Percentiles rank a stretch among this genome's conserved stretches.
These are phyloP conservation scores for Raffaelea deltoideospora DNA, from an alignment of 2,329 filamentous ascomycete genomes.

Conservation along the genomic window DNA sequence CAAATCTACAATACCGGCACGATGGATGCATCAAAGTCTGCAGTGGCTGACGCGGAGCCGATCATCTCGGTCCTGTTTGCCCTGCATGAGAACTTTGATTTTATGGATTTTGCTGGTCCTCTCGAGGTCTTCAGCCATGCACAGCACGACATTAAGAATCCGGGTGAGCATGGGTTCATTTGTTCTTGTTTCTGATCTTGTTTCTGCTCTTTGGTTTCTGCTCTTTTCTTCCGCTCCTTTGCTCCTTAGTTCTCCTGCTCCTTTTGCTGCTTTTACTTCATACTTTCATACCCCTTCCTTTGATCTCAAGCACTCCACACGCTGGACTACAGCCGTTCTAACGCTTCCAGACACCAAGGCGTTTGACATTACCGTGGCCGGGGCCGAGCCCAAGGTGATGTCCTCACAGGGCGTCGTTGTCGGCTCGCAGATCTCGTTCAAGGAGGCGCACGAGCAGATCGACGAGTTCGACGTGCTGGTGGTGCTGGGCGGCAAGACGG, in stretches of 20 bases:
- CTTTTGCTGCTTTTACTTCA: too few relatives aligned
- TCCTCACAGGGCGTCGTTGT: conserved; percentile 52
- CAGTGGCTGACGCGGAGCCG: conserved; percentile 39
- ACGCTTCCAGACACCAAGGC: conserved; percentile 31
- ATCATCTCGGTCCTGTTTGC: conserved; percentile 46
- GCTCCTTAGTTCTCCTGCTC: too few relatives aligned
- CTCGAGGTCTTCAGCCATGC: conserved; percentile 35
- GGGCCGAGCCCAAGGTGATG: conserved; percentile 36
- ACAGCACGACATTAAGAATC: conserved; percentile 36
- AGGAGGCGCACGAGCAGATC: conserved; percentile 60
- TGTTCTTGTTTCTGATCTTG: too few relatives aligned
- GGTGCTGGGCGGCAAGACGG: conserved; percentile 56
- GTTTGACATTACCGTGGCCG: conserved; percentile 42
- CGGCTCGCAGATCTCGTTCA: conserved; percentile 61
- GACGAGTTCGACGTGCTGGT: conserved; percentile 68
- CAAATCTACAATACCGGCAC: conserved; percentile 19
- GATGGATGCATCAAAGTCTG: conserved; percentile 44
- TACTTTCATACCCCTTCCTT: too few relatives aligned
- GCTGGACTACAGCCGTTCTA: neutral
- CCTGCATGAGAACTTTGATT: conserved; percentile 43
- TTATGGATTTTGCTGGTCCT: conserved; percentile 42
- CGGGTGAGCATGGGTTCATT: too few relatives aligned
- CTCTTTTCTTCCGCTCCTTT: too few relatives aligned
- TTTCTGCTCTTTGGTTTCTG: too few relatives aligned
- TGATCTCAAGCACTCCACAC: neutral